Conservation (phyloP, 1,284 basidiomycete genomes). For the Ustilago vetiveriae region DNA sequence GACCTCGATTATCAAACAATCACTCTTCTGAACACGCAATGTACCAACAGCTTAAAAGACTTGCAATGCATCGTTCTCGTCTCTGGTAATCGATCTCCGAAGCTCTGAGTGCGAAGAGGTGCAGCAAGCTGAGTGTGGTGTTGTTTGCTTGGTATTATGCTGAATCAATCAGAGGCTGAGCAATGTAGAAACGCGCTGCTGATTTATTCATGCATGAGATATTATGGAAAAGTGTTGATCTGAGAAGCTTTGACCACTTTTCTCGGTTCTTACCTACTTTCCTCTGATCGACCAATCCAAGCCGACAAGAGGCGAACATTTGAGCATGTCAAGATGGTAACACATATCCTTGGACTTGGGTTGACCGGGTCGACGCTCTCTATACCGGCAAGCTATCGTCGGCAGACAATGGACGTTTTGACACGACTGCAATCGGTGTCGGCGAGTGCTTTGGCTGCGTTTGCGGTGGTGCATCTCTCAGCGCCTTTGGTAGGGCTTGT, state of each 20-base stretch:
- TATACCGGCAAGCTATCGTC: slow-evolving; percentile 2
- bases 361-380: slow-evolving; percentile 1
- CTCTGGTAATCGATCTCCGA: neutral
- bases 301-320: no score
- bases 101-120: neutral
- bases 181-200: no score
- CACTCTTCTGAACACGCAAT: neutral
- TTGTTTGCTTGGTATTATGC: neutral
- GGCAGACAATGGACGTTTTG: slow-evolving; percentile 2
- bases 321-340: slow-evolving; percentile 1
- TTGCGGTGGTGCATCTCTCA: slow-evolving; percentile 30
- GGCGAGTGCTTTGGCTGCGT: slow-evolving; percentile 14
- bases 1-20: neutral
- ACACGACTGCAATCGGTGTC: slow-evolving; percentile 24
- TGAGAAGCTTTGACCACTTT: neutral
- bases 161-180: no score
- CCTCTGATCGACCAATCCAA: no score
- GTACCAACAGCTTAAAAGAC: neutral
- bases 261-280: neutral
- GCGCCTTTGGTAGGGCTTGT: slow-evolving; percentile 31
- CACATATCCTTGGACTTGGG: slow-evolving; percentile 20
- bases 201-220: no score
- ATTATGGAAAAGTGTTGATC: no score
- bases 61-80: slow-evolving; percentile 1
- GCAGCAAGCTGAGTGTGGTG: neutral